These are phyloP conservation scores for Westerdykella ornata DNA, from an alignment of 2,329 filamentous ascomycete species.

Conservation along the genomic window DNA sequence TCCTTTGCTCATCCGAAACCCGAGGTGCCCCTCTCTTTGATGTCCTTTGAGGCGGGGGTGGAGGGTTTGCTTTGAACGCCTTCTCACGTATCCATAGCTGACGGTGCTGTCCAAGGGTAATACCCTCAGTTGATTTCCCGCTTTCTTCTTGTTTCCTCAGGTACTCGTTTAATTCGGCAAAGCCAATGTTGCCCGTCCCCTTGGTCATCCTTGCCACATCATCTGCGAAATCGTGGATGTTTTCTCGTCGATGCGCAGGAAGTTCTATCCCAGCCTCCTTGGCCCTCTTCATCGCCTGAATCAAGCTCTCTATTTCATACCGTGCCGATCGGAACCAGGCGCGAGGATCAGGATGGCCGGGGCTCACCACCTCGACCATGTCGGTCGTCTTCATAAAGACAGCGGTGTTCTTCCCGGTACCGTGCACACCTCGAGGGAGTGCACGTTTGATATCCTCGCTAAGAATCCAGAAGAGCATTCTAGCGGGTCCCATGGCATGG, in stretches of 20 bases:
- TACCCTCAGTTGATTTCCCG: constrained; percentile 17
- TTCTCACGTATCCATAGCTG: constrained; percentile 6
- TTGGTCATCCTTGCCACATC: constrained; percentile 16
- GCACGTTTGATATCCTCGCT: constrained; percentile 53
- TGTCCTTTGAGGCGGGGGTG: not conserved
- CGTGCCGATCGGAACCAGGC: constrained; percentile 21
- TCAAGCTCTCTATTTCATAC: constrained; percentile 25
- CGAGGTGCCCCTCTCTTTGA: not conserved
- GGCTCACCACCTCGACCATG: constrained; percentile 39
- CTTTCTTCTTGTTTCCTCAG: constrained; percentile 16
- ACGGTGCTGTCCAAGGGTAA: constrained; percentile 10
- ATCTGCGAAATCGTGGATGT: constrained; percentile 22
- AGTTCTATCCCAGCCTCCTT: constrained; percentile 18
- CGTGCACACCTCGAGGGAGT: constrained; percentile 53
- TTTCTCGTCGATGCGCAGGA: constrained; percentile 21
- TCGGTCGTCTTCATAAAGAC: constrained; percentile 57
- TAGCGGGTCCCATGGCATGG: constrained; percentile 70
- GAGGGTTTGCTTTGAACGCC: constrained; percentile 5
- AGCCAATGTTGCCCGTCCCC: constrained; percentile 14
- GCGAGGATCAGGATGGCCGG: constrained; percentile 8
- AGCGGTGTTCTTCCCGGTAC: constrained; percentile 52
- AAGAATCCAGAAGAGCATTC: constrained; percentile 68
- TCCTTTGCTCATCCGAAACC: not conserved
- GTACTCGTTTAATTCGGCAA: constrained; percentile 12
- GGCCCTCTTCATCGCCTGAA: constrained; percentile 18